Conservation (phyloP, 73 alveolate species). For the Uronychia setigera region DNA sequence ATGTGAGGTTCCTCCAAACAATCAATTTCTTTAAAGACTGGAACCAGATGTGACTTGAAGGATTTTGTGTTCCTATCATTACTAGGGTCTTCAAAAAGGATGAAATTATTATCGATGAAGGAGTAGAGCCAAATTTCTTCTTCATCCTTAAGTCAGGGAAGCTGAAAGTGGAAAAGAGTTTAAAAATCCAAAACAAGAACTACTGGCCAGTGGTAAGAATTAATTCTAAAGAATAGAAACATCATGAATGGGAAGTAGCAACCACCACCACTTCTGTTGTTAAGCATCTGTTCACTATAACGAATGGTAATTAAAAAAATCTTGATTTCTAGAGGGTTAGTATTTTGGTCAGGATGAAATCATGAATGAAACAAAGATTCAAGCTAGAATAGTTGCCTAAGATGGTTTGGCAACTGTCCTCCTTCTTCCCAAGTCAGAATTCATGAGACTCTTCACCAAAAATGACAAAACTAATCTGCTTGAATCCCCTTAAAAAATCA, state of each 20-base stretch:
- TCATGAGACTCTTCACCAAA: neutral
- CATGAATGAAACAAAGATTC: neutral
- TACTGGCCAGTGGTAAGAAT: neutral
- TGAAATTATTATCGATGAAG: conserved; percentile 4
- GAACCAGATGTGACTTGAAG: neutral
- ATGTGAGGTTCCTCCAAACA: neutral
- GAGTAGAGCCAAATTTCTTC: neutral
- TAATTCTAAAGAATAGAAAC: neutral
- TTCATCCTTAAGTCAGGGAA: conserved; percentile 13
- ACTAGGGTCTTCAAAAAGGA: conserved; percentile 4
- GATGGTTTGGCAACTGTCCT: neutral
- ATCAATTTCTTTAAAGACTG: neutral
- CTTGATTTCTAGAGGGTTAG: neutral
- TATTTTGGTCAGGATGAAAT: neutral
- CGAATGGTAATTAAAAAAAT: too few species aligned
- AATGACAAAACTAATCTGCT: neutral
- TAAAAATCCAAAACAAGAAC: neutral
- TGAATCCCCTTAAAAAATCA: neutral
- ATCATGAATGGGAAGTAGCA: neutral
- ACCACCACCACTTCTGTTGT: neutral
- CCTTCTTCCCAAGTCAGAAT: neutral
- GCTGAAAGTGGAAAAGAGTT: conserved; percentile 16
- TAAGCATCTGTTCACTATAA: neutral
- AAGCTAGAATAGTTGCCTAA: neutral
- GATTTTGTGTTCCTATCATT: neutral